phyloP scores from a whole-genome alignment of 768 basidiomycete species.

The Lactarius vividus region DNA sequence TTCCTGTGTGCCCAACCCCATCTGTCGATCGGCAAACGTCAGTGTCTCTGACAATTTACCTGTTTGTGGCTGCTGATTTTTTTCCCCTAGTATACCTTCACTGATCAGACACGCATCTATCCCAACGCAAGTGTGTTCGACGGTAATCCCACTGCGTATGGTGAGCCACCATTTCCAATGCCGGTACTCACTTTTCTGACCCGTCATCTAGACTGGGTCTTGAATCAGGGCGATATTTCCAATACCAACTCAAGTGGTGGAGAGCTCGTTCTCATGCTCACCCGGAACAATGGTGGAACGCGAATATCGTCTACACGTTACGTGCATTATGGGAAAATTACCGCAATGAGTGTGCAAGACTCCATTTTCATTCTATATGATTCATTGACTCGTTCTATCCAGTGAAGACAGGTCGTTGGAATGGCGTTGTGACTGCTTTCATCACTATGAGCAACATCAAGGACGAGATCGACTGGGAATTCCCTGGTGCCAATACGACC shows the following conservation, averaged over 20 bases:
- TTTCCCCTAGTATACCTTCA: slow-evolving; percentile 51
- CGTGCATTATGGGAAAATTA: slow-evolving; percentile 77
- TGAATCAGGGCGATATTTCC: slow-evolving; percentile 64
- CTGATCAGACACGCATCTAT: slow-evolving; percentile 63
- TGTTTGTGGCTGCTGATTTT: not conserved
- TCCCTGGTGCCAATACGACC: slow-evolving; percentile 59
- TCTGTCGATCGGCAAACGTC: slow-evolving; percentile 65
- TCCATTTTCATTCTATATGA: not conserved
- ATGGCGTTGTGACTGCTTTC: slow-evolving; percentile 79
- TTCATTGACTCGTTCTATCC: slow-evolving; percentile 24
- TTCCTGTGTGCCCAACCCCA: slow-evolving; percentile 69
- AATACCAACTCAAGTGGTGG: slow-evolving; percentile 60
- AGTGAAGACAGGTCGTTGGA: slow-evolving; percentile 82
- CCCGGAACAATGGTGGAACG: slow-evolving; percentile 70
- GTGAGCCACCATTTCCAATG: slow-evolving; percentile 34
- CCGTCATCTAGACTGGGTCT: slow-evolving; percentile 55
- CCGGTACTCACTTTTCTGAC: not conserved
- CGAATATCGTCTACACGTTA: slow-evolving; percentile 78
- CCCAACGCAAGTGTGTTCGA: slow-evolving; percentile 64
- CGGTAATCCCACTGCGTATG: slow-evolving; percentile 71
- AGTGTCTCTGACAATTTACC: slow-evolving; percentile 29
- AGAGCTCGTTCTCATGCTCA: slow-evolving; percentile 66
- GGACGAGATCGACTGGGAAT: slow-evolving; percentile 89
- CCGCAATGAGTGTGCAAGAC: slow-evolving; percentile 48
- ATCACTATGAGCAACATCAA: slow-evolving; percentile 80